Base-by-base conservation (phyloP, 768 basidiomycete species). In the Pulveroboletus ravenelii region DNA sequence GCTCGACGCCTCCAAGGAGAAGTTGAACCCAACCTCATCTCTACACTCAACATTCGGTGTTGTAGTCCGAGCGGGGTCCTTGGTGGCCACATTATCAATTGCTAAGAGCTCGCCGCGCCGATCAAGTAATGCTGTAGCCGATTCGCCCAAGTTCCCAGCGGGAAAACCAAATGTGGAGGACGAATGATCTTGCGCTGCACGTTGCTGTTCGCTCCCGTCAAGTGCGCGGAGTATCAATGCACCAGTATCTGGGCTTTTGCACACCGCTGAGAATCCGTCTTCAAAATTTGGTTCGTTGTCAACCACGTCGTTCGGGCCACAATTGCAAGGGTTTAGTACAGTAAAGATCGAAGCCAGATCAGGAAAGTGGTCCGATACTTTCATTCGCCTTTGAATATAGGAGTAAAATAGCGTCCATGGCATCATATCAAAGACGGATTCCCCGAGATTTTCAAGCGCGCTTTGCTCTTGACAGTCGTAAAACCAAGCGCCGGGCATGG, bases 401-500 rank as follows among this genome's bases (percentile, higher is more conserved):
- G 23, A 12, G 20, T 1, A 23, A 25, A 25, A 32, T 6, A 31
- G 14, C 3, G 5, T 23, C 50, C 44, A 37, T 2, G 20, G 9
- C 10, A 39, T 40, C 38, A n/a, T 6, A 10, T 36, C 34, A n/a
- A 41, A 27, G 15, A 35, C 15, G 6, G 46, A 10, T 40, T 29
- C 29, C 2, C 35, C 32, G 18, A 17, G 25, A 12, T 3, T 18
- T 9, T 32, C 43, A 4, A 41, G 9, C 5, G 14, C 5, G 23
- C 3, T 10, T 14, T 44, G 44, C 37, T 30, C 30, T 8, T 2
- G 39, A 40, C 18, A 30, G 31, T 35, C 48, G 1, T n/a, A 5
- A n/a, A 43, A 6, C 52, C 62, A 53, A 3, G 56, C 27, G 0
- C 53, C 49, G 17, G 53, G 39, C 35, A 53, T 50, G 15, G 32